phyloP scores from a whole-genome alignment of 83 land plant species.

The Picea mariana region DNA sequence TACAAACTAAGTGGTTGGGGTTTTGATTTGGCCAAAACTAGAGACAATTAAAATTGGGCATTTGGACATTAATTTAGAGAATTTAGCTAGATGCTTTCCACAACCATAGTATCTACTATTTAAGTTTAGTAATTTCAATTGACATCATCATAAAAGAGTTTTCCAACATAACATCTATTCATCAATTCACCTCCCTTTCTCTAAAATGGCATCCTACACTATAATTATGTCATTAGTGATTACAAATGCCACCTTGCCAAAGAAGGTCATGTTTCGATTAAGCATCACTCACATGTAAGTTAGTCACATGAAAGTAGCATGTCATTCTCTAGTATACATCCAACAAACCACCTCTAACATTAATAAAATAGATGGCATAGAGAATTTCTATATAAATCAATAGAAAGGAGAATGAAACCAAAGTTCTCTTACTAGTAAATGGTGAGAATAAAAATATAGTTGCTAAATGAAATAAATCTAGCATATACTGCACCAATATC shows the following conservation, averaged over 20 bases:
- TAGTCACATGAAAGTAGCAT: slow-evolving; percentile 71
- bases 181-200: slow-evolving; percentile 47
- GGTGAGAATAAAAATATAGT: slow-evolving; percentile 51
- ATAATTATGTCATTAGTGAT: slow-evolving; percentile 66
- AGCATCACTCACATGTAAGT: slow-evolving; percentile 63
- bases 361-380: neutral
- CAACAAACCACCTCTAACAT: slow-evolving; percentile 84
- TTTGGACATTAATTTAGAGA: too few relatives aligned
- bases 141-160: too few relatives aligned
- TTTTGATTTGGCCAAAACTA: too few relatives aligned
- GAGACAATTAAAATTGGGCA: too few relatives aligned
- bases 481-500: slow-evolving; percentile 53
- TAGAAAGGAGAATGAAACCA: neutral
- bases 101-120: too few relatives aligned
- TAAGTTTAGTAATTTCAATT: too few relatives aligned
- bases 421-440: slow-evolving; percentile 49
- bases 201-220: slow-evolving; percentile 84
- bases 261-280: slow-evolving; percentile 68
- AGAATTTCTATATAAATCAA: neutral
- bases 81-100: too few relatives aligned
- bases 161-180: neutral
- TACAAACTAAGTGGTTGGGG: too few relatives aligned
- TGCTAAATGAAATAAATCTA: slow-evolving; percentile 75
- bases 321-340: slow-evolving; percentile 89
- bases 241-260: slow-evolving; percentile 67